phyloP scores from a whole-genome alignment of 31 red algal species.

The Asparagopsis taxiformis region DNA sequence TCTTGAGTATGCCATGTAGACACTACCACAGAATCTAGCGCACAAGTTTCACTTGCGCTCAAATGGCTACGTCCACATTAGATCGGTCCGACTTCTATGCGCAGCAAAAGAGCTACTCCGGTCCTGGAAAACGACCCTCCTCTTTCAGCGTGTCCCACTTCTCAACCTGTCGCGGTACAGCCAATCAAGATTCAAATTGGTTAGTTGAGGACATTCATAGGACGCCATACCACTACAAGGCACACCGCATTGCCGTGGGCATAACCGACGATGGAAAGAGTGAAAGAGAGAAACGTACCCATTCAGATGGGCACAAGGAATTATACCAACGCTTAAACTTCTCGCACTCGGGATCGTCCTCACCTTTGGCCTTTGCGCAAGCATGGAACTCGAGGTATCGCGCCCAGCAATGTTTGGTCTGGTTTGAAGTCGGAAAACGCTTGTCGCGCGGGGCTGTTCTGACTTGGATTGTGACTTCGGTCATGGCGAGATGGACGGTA shows the following conservation, averaged over 20 bases:
- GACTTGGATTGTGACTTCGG: conserved; percentile 73
- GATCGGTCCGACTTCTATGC: no score
- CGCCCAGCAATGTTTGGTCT: conserved; percentile 98
- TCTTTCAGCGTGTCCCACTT: conserved; percentile 96
- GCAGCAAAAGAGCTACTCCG: no score
- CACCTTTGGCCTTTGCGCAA: conserved; percentile 86
- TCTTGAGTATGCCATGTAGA: no score
- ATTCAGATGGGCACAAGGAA: conserved; percentile 91
- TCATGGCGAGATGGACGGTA: conserved; percentile 24
- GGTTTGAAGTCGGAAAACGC: conserved; percentile 96
- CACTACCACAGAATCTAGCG: no score
- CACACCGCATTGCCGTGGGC: no score
- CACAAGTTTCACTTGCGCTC: no score
- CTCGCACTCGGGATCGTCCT: conserved; percentile 96
- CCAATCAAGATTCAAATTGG: no score
- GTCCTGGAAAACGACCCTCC: conserved; percentile 92
- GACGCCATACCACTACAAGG: no score
- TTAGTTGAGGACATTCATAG: no score
- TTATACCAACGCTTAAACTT: conserved; percentile 98
- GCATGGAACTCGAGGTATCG: conserved; percentile 97
- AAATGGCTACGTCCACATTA: no score
- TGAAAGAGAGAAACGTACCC: conserved; percentile 74
- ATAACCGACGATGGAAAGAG: no score
- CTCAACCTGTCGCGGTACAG: conserved; percentile 68
- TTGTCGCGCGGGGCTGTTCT: conserved; percentile 92